Conservation (phyloP, 176 grass and related monocot species). For the Saccharum spontaneum region DNA sequence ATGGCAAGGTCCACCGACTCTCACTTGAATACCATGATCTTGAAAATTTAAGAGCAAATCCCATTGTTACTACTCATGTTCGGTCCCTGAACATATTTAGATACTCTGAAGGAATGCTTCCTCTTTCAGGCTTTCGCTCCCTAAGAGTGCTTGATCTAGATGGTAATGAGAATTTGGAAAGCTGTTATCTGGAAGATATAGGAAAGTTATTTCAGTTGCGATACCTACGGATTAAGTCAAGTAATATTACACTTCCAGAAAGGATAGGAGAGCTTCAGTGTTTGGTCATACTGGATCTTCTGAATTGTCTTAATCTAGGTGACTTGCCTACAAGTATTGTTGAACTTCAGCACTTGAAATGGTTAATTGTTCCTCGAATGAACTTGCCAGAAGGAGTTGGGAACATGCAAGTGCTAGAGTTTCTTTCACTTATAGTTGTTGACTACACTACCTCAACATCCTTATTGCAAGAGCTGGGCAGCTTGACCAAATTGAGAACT, state of each 20-base stretch:
- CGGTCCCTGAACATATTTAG: slow-evolving; percentile 43
- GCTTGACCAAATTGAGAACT: slow-evolving; percentile 39
- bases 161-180: slow-evolving; percentile 35
- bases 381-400: slow-evolving; percentile 30
- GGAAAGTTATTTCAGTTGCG: slow-evolving; percentile 32
- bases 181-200: slow-evolving; percentile 39
- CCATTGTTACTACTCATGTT: slow-evolving; percentile 35
- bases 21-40: slow-evolving; percentile 4
- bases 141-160: slow-evolving; percentile 56
- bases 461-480: slow-evolving; percentile 28
- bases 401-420: slow-evolving; percentile 41
- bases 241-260: slow-evolving; percentile 40
- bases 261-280: slow-evolving; percentile 36
- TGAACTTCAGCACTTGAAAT: slow-evolving; percentile 31
- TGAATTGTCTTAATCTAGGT: not conserved
- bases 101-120: slow-evolving; percentile 29
- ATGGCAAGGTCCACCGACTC: slow-evolving; percentile 38
- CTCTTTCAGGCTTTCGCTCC: slow-evolving; percentile 9
- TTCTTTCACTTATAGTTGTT: slow-evolving; percentile 31
- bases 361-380: slow-evolving; percentile 12
- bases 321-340: slow-evolving; percentile 40
- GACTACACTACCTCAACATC: slow-evolving; percentile 27
- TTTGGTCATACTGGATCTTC: slow-evolving; percentile 37
- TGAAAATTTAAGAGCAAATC: not conserved
- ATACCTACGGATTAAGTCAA: slow-evolving; percentile 41